Evolutionary conservation across 1,139 yeast species (phyloP), one percentile per base, ranked within the genome.

Genomic region (Geotrichum histeridarum): DNA sequence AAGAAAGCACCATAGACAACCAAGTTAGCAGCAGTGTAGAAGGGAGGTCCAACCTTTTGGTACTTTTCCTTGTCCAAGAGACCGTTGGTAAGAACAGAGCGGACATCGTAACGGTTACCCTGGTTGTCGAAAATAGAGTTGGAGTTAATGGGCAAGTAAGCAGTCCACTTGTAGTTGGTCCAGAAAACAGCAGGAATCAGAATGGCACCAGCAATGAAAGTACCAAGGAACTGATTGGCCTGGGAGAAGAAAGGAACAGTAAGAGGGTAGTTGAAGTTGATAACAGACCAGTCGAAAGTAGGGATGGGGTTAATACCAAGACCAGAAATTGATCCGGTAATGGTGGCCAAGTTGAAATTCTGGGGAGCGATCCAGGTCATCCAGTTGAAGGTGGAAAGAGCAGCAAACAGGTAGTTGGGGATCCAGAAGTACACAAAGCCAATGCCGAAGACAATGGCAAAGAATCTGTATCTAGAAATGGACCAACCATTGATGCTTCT

Each of bases 311-410:
- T 80, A 47, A 81, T 61, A 1, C 86, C 86, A 15, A 82, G 66
- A 9, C 86, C 86, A 14, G 62, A 49, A 8, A 61, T 59, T 2
- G 75, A 66, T 1, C 88, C 88, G 1, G 83, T 79, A 45, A 83
- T 70, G 22, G 69, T 69, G 1, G 82, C 83, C 42, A 82, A 66
- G 59, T 77, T 74, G 59, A 76, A 70, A 63, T 80, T 81, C 37
- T 75, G 62, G 12, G 85, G 86, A 6, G 73, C 68, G 53, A 81
- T 80, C 86, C 86, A 82, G 4, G 82, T 75, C 65, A 78, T 73
- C 85, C 86, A 82, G 64, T 78, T 79, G 70, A 82, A 81, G 14
- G 70, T 67, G 0, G 80, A 72, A 15, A 80, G 64, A 0, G 81
- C 82, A 41, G 67, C 65, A 64, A 80, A 79, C 7, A 80, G 61